A percentile compares a stretch with the other conserved stretches of the same genome.
Evolutionary conservation across 441 rosid species (phyloP).

Genomic region (Euphorbia corollata): DNA sequence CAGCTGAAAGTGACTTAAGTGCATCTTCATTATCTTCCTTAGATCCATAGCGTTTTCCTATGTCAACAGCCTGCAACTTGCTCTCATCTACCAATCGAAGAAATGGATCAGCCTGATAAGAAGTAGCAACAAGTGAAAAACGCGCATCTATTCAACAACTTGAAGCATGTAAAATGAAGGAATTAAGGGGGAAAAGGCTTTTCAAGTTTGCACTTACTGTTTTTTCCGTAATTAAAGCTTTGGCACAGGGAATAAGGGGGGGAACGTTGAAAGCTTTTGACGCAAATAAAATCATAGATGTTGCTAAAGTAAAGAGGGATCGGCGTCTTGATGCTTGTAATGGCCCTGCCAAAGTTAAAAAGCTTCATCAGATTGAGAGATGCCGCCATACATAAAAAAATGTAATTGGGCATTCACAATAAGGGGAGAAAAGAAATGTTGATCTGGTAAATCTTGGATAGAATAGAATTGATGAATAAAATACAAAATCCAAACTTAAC

Average conservation of each 20-base stretch:
- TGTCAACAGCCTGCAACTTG: constrained; percentile 55
- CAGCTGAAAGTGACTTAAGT: constrained; percentile 41
- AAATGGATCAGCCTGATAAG: constrained; percentile 67
- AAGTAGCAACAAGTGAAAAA: constrained; percentile 10
- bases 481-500: too few relatives aligned
- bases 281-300: constrained; percentile 71
- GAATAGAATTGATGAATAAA: too few relatives aligned
- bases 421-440: background rate
- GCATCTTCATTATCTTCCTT: constrained; percentile 71
- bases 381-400: background rate
- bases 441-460: too few relatives aligned
- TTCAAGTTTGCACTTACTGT: constrained; percentile 34
- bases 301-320: constrained; percentile 61
- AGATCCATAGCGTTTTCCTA: constrained; percentile 44
- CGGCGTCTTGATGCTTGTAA: constrained; percentile 72
- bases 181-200: too few relatives aligned
- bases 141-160: background rate
- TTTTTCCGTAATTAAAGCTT: constrained; percentile 54
- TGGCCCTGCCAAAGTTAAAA: constrained; percentile 44
- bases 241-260: constrained; percentile 57
- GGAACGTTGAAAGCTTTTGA: constrained; percentile 66
- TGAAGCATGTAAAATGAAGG: too few relatives aligned
- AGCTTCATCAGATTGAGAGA: constrained; percentile 21
- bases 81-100: constrained; percentile 57
- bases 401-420: background rate